Base-by-base conservation (phyloP, 140 eudicot species). In the Flaveria floridana region DNA sequence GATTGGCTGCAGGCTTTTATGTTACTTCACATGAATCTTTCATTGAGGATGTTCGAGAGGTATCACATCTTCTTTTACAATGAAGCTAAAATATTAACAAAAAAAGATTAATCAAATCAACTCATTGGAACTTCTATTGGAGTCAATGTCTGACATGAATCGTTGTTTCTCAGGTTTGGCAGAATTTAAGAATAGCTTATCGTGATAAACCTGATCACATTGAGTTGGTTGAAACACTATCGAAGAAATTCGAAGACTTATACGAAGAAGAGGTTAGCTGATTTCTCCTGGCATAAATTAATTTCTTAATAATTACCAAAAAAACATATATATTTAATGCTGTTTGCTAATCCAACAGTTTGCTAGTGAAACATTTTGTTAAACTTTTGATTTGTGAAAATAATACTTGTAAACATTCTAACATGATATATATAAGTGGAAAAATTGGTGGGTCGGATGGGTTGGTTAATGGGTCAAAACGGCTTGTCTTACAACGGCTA, bases 41-140 rank as follows among this genome's bases (percentile, higher is more conserved):
- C 81, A 76, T 82, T 52, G 99, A 91, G 71, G 99, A 95, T 82
- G 91, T 89, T 72, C 85, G 85, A 55, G 97, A 95, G 99, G 99
- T 95, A 85, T 16, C 34, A 25, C 55, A 64, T 83, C 18, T 44
- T 7, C 18, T 58, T 23, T 12, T 61, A 7, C 53, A 26, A 51
- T 51, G 28, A 70, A 18, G 13, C 51, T 65, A 51, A 76, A 76
- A 66, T 34, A n/a, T 8, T 65, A 18, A 7, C 21, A n/a, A 14
- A 7, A 64, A 18, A 9, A 16, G 41, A 53, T 51, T 34, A 11
- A 14, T 37, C n/a, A n/a, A 67, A 12, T 76, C 26, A 46, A 62
- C 62, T 15, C 2, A 8, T 12, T 41, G 56, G 34, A 41, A 51
- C 51, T 30, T 65, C 11, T 44, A 21, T 42, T 6, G 39, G 53